These are phyloP conservation scores for Chlorella variabilis DNA, from an alignment of 163 green algal species.

Conservation along the genomic window DNA sequence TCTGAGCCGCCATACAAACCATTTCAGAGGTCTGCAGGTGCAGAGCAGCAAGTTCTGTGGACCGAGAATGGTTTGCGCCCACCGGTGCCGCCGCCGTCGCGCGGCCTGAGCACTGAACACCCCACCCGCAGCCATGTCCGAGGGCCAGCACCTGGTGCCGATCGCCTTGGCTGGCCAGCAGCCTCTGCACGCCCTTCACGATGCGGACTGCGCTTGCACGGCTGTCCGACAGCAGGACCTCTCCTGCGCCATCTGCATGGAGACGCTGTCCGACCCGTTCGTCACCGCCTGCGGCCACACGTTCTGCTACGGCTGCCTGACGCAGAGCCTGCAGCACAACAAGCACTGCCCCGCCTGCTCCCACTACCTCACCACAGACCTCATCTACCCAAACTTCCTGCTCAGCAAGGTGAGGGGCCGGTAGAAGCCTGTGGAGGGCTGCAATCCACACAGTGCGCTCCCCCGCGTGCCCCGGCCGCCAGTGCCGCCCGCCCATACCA, in stretches of 20 bases:
- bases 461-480: too few species aligned
- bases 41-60: too few species aligned
- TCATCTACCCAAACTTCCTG: slow-evolving; percentile 84
- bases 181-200: neutral
- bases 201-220: neutral
- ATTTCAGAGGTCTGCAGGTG: too few species aligned
- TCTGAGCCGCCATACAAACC: too few species aligned
- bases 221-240: slow-evolving; percentile 40
- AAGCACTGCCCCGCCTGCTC: slow-evolving; percentile 77
- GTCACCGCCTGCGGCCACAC: slow-evolving; percentile 85
- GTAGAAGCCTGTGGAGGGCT: too few species aligned
- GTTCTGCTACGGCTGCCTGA: slow-evolving; percentile 86
- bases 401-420: slow-evolving; percentile 69
- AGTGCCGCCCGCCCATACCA: too few species aligned
- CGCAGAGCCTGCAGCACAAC: slow-evolving; percentile 65
- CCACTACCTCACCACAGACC: slow-evolving; percentile 69
- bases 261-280: slow-evolving; percentile 81
- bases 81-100: too few species aligned
- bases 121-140: too few species aligned
- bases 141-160: neutral
- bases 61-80: too few species aligned
- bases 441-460: too few species aligned
- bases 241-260: slow-evolving; percentile 81
- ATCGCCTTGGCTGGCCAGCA: too few species aligned
- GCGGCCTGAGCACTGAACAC: too few species aligned